Evolutionary conservation across 805 yeast species (phyloP), one percentile per base, ranked within the genome.

Genomic region (Komagataella pseudopastoris): DNA sequence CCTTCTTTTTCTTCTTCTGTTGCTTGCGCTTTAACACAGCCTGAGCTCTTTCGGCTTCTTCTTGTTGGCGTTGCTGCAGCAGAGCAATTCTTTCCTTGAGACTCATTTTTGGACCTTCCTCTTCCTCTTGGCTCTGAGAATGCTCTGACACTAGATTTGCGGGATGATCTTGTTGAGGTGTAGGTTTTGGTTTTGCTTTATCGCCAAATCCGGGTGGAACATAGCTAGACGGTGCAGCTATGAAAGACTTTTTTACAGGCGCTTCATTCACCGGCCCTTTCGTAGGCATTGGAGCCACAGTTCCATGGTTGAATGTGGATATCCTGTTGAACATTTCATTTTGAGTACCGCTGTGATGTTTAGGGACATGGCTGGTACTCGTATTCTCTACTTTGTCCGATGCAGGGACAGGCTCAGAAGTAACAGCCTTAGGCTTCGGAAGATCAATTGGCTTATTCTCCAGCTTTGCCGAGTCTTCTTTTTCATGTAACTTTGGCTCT

Each of bases 41-140:
- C n/a, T 45, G 48, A 10, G 44, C 24, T 23, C 51, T 12, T 22
- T 45, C 54, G n/a, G 51, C 51, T 30, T 49, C 52, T 12, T 52
- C 54, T 30, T 49, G 45, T 20, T 49, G 52, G 6, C 47, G 45
- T 44, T 51, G n/a, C 48, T 51, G 52, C 10, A 51, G 50, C 47
- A 51, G 12, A 14, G 52, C 52, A 23, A 91, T 88, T 56, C 98
- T 76, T 58, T 93, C 97, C 62, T 85, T 85, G 59, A 91, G 71
- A 52, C 95, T 83, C 70, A 89, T 67, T 57, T 85, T 81, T 6
- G 96, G 96, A 39, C 75, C 78, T 36, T 75, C 83, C 24, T 72
- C 78, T 53, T 77, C 78, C 52, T 72, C 69, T 23, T 60, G 57
- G 4, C 60, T 67, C 18, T 60, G 64, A 6, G 61, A 30, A 16